Base-by-base conservation (phyloP, 2,329 filamentous ascomycete species). In the Fusarium mundagurra region DNA sequence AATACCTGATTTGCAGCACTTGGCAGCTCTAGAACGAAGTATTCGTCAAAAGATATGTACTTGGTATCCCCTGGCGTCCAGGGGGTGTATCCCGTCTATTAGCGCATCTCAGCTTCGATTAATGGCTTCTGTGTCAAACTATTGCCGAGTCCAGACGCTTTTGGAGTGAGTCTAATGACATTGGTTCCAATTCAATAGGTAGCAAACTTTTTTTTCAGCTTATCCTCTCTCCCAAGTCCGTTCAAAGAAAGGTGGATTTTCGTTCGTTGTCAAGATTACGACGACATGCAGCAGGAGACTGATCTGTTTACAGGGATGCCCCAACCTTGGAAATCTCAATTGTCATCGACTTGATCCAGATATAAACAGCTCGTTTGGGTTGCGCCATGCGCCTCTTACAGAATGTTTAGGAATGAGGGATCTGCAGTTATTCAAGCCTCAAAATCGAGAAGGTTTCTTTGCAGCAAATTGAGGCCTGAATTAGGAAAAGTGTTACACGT, bases 381-480 rank as follows among this genome's bases (percentile, higher is more conserved):
- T 70, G 50, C 62, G 57, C 72, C 70, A 69, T 63, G 57, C 55
- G 54, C 51, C 64, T 59, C 57, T 62, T 53, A 18, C 50, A 67
- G 61, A 74, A 34, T 36, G 55, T 51, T 43, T 69, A 55, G 71
- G 72, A 78, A 76, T 78, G 76, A 55, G 54, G 68, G 65, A 67
- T 71, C 69, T 53, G 64, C 63, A 51, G 48, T 55, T 22, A 22
- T 24, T 31, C 69, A 76, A 71, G 63, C 61, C 64, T 75, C 66
- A 41, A n/a, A 22, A 27, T 33, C n/a, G 24, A 61, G 44, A 58
- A 41, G 24, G 44, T 55, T 71, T 74, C 38, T 20, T 18, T 59
- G 45, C 33, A 62, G 57, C 51, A 64, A 66, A 62, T 60, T 47
- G 20, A 55, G 41, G 34, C 47, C 67, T 74, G 17, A 27, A 75